These are phyloP conservation scores for Salicornia ramosissima DNA, from an alignment of 148 eudicot species.

Conservation along the genomic window DNA sequence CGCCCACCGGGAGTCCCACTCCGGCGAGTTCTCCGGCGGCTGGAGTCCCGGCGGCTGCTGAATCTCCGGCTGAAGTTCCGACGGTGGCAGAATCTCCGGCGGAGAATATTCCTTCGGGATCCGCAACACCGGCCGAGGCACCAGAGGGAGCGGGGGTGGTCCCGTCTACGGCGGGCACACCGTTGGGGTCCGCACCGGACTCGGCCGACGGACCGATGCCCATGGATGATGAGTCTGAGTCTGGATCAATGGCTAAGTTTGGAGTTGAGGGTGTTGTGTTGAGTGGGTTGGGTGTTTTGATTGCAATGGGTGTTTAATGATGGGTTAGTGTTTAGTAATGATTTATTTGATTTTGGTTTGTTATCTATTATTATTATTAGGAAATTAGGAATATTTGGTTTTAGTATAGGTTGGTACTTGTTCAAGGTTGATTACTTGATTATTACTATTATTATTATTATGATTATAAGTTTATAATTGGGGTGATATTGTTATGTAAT, in stretches of 20 bases:
- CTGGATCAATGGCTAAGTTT: background rate
- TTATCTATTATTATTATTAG: background rate
- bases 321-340: background rate
- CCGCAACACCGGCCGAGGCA: constrained; percentile 13
- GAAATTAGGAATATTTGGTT: background rate
- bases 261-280: constrained; percentile 15
- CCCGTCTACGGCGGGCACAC: constrained; percentile 8
- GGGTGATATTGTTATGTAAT: background rate
- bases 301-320: constrained; percentile 5
- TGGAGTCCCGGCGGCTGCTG: background rate
- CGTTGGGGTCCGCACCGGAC: constrained; percentile 8
- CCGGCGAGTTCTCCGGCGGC: constrained; percentile 8
- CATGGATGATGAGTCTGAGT: constrained; percentile 9
- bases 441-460: background rate
- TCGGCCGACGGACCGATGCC: constrained; percentile 15
- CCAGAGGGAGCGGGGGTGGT: constrained; percentile 1
- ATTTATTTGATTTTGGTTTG: constrained; percentile 5
- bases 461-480: background rate
- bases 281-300: constrained; percentile 20
- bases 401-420: background rate
- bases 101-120: constrained; percentile 16
- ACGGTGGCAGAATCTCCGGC: background rate
- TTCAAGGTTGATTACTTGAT: background rate
- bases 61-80: constrained; percentile 1
- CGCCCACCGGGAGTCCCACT: background rate